Evolutionary conservation across 306 rosid genomes (phyloP).

Genomic region (Lupinus albus): DNA sequence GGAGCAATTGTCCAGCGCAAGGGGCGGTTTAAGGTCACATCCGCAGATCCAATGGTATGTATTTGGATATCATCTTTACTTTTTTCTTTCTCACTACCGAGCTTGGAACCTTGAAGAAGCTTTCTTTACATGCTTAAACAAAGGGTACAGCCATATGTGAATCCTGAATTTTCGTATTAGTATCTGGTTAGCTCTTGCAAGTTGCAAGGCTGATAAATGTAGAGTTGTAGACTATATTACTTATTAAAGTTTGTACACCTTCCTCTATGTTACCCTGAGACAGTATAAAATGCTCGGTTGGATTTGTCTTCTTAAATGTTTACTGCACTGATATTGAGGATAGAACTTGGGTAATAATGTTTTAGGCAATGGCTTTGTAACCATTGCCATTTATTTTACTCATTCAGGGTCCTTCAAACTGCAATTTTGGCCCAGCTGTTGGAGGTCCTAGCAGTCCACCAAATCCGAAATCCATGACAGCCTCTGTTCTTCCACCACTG

Average conservation of each 20-base stretch:
- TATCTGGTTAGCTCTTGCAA: no score
- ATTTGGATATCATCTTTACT: conserved; percentile 4
- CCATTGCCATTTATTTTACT: conserved; percentile 53
- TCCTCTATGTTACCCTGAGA: background rate
- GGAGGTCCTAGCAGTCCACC: conserved; percentile 66
- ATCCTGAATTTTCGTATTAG: background rate
- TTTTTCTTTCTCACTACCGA: background rate
- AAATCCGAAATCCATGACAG: conserved; percentile 46
- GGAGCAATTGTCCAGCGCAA: conserved; percentile 80
- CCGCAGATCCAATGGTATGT: conserved; percentile 83
- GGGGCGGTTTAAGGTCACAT: conserved; percentile 94
- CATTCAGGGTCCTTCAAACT: conserved; percentile 72
- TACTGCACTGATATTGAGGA: conserved; percentile 36
- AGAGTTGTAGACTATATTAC: no score
- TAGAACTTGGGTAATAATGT: conserved; percentile 56
- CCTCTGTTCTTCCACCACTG: conserved; percentile 67
- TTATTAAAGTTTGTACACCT: no score
- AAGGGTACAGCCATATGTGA: conserved; percentile 1
- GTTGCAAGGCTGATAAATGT: no score
- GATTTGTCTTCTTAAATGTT: conserved; percentile 37
- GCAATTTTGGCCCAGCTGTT: conserved; percentile 50
- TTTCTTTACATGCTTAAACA: conserved; percentile 31
- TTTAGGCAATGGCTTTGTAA: conserved; percentile 61
- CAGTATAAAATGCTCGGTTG: background rate
- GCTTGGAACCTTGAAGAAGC: conserved; percentile 11